phyloP scores from a whole-genome alignment of 2,329 filamentous ascomycete species.

The Simplicillium sp. region DNA sequence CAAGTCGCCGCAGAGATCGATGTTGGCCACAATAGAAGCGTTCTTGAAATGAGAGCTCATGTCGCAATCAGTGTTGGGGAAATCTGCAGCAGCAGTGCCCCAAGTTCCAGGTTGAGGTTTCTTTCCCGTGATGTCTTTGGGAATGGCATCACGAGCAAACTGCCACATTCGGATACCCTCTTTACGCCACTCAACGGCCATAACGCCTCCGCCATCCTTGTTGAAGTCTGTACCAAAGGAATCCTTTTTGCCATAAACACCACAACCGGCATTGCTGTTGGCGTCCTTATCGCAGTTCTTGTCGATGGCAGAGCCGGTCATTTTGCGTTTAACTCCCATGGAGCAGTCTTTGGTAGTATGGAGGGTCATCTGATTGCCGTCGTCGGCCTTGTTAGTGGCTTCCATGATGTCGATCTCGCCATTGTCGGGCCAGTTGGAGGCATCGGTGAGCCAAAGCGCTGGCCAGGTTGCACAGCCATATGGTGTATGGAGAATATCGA shows the following conservation, averaged over 20 bases:
- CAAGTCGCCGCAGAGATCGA: slow-evolving; percentile 53
- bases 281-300: slow-evolving; percentile 40
- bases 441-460: slow-evolving; percentile 56
- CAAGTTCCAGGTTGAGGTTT: slow-evolving; percentile 52
- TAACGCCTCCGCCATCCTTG: slow-evolving; percentile 42
- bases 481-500: slow-evolving; percentile 55
- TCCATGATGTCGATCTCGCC: slow-evolving; percentile 59
- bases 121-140: slow-evolving; percentile 38
- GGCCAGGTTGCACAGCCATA: slow-evolving; percentile 57
- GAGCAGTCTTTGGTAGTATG: slow-evolving; percentile 45
- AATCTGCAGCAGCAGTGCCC: slow-evolving; percentile 54
- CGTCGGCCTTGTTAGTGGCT: slow-evolving; percentile 41
- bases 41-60: slow-evolving; percentile 52
- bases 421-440: slow-evolving; percentile 49
- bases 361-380: slow-evolving; percentile 50
- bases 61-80: slow-evolving; percentile 53
- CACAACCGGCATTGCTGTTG: slow-evolving; percentile 48
- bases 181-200: slow-evolving; percentile 51
- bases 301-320: slow-evolving; percentile 33
- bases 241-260: slow-evolving; percentile 30
- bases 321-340: slow-evolving; percentile 43
- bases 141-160: slow-evolving; percentile 38
- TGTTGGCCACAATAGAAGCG: slow-evolving; percentile 57
- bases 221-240: slow-evolving; percentile 47
- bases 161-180: slow-evolving; percentile 57